Conservation (phyloP, 2,329 filamentous ascomycete species). For the Aureobasidium lini region DNA sequence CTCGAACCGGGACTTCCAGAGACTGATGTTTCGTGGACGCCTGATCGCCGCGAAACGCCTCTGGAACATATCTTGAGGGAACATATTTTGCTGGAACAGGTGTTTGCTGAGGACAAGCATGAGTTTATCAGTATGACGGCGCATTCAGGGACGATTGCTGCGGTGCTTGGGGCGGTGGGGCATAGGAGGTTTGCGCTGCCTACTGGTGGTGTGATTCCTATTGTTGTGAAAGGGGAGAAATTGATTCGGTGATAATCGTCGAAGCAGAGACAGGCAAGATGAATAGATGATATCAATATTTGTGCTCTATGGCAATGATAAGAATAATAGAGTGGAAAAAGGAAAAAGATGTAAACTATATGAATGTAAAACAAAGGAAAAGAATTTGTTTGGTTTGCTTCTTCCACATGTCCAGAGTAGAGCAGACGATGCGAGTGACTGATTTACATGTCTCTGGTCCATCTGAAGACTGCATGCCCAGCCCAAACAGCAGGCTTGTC, state of each 20-base stretch:
- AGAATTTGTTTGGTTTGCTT: background rate
- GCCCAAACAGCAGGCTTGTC: slow-evolving; percentile 23
- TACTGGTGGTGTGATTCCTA: slow-evolving; percentile 46
- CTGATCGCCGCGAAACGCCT: slow-evolving; percentile 42
- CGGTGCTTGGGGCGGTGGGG: slow-evolving; percentile 39
- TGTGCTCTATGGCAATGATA: background rate
- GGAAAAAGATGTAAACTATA: background rate
- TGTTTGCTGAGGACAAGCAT: slow-evolving; percentile 43
- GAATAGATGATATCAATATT: background rate
- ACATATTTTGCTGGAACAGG: slow-evolving; percentile 41
- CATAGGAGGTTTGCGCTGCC: slow-evolving; percentile 41
- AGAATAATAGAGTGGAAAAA: background rate
- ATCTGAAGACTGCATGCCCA: slow-evolving; percentile 9
- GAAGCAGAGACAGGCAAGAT: no score
- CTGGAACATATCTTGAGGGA: slow-evolving; percentile 35
- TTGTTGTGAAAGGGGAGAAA: slow-evolving; percentile 38
- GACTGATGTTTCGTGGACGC: slow-evolving; percentile 42
- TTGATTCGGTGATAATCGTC: background rate
- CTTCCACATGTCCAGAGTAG: no score
- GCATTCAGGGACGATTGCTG: slow-evolving; percentile 53
- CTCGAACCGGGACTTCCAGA: slow-evolving; percentile 59
- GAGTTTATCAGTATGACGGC: slow-evolving; percentile 48
- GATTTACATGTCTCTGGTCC: background rate
- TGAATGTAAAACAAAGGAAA: background rate
- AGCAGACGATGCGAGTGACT: no score